phyloP scores from a whole-genome alignment of 208 protist genomes.

The Lotmaria passim region DNA sequence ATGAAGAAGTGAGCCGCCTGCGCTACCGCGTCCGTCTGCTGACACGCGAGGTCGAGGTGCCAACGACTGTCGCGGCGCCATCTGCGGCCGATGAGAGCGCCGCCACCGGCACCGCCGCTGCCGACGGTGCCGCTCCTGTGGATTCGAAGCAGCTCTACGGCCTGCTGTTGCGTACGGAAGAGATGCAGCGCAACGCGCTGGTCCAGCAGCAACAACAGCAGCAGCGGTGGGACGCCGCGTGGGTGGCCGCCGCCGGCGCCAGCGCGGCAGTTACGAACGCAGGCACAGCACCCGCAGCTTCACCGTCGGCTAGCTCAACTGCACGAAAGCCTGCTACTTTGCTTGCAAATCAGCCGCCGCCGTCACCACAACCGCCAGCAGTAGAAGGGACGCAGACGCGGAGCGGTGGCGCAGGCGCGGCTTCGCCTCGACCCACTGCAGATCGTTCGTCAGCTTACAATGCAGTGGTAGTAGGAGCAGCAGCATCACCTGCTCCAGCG shows the following conservation, averaged over 20 bases:
- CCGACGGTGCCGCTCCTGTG: background rate
- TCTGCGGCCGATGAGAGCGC: background rate
- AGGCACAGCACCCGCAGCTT: background rate
- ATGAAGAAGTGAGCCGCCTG: conserved; percentile 76
- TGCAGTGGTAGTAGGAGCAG: too few relatives aligned
- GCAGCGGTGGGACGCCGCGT: conserved; percentile 39
- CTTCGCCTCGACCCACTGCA: too few relatives aligned
- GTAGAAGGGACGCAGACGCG: too few relatives aligned
- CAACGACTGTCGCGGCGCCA: background rate
- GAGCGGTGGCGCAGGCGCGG: too few relatives aligned
- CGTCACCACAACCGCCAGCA: too few relatives aligned
- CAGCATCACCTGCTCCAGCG: too few relatives aligned
- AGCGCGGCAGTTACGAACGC: background rate
- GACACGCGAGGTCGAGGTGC: conserved; percentile 13
- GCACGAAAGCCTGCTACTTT: too few relatives aligned
- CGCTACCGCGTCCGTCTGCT: conserved; percentile 71
- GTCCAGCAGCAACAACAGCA: conserved; percentile 43
- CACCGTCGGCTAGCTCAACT: background rate
- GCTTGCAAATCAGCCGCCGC: too few relatives aligned
- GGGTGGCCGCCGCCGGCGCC: conserved; percentile 9
- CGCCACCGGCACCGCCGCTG: background rate
- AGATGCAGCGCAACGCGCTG: conserved; percentile 54
- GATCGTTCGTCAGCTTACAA: too few relatives aligned
- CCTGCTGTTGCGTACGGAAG: conserved; percentile 54
- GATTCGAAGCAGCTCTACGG: conserved; percentile 44